These are phyloP conservation scores for Chenopodium berlandieri DNA, from an alignment of 148 eudicot species.

Conservation along the genomic window DNA sequence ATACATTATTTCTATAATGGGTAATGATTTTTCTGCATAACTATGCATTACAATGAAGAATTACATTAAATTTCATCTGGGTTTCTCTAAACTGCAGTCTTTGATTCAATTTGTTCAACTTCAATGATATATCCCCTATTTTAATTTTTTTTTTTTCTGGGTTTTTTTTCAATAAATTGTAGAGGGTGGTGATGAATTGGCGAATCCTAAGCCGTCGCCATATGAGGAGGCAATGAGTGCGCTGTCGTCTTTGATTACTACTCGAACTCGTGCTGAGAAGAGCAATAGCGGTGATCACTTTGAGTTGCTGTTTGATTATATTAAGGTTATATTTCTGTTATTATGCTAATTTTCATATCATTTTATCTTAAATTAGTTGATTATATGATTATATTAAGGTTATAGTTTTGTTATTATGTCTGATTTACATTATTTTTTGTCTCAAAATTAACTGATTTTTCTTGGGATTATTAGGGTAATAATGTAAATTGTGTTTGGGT, in stretches of 20 bases:
- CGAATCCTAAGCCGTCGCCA: constrained; percentile 24
- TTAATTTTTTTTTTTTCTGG: background rate
- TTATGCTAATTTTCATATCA: background rate
- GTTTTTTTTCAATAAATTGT: background rate
- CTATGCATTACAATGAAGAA: background rate
- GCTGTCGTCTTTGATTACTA: constrained; percentile 74
- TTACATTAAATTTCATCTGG: constrained; percentile 10
- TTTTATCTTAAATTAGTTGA: background rate
- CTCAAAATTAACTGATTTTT: background rate
- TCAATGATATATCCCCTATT: background rate
- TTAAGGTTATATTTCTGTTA: constrained; percentile 44
- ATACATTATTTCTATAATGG: background rate
- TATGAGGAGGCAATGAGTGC: constrained; percentile 86
- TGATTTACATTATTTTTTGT: background rate
- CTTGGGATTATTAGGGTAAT: background rate
- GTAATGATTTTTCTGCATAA: background rate
- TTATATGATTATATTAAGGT: too few species aligned
- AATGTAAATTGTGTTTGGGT: background rate
- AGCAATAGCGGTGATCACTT: constrained; percentile 67
- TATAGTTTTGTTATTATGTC: background rate
- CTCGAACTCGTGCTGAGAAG: constrained; percentile 77
- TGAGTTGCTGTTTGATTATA: constrained; percentile 66
- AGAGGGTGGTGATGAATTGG: constrained; percentile 40
- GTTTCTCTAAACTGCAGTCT: background rate
- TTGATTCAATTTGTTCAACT: background rate